Percentiles rank a stretch among this genome's conserved stretches.
Conservation (phyloP, 2,329 filamentous ascomycete species). For the Pyrenochaeta sp. region DNA sequence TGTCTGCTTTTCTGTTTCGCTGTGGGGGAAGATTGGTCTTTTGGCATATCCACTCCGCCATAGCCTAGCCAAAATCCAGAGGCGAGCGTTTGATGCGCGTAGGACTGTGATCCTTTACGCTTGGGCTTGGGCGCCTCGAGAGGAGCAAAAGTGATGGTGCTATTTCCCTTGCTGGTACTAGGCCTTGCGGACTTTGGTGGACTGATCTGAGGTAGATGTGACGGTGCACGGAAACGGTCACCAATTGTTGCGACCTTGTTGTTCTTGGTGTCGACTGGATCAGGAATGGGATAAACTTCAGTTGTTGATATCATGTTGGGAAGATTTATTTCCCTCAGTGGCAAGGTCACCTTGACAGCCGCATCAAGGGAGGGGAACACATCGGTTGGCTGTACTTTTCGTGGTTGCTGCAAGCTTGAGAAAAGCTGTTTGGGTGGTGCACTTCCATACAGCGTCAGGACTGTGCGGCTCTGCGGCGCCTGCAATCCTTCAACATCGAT, state of each 20-base stretch:
- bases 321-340: constrained; percentile 69
- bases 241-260: constrained; percentile 72
- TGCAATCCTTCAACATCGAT: constrained; percentile 37
- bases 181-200: constrained; percentile 76
- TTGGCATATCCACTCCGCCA: constrained; percentile 52
- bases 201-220: constrained; percentile 69
- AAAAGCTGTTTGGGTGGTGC: constrained; percentile 79
- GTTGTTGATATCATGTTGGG: constrained; percentile 78
- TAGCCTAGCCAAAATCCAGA: constrained; percentile 72
- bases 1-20: constrained; percentile 73
- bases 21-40: constrained; percentile 64
- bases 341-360: constrained; percentile 53
- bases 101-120: constrained; percentile 58
- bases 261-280: constrained; percentile 51
- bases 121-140: constrained; percentile 60
- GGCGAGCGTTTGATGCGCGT: constrained; percentile 71
- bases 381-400: constrained; percentile 45
- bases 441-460: constrained; percentile 79
- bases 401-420: constrained; percentile 76
- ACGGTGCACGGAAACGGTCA: constrained; percentile 74
- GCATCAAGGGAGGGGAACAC: constrained; percentile 46
- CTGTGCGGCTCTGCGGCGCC: constrained; percentile 57
- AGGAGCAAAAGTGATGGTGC: constrained; percentile 58
- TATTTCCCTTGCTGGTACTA: constrained; percentile 65
- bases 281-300: constrained; percentile 65